Conservation (phyloP, 1,284 basidiomycete species). For the Moesziomyces globuligerus region DNA sequence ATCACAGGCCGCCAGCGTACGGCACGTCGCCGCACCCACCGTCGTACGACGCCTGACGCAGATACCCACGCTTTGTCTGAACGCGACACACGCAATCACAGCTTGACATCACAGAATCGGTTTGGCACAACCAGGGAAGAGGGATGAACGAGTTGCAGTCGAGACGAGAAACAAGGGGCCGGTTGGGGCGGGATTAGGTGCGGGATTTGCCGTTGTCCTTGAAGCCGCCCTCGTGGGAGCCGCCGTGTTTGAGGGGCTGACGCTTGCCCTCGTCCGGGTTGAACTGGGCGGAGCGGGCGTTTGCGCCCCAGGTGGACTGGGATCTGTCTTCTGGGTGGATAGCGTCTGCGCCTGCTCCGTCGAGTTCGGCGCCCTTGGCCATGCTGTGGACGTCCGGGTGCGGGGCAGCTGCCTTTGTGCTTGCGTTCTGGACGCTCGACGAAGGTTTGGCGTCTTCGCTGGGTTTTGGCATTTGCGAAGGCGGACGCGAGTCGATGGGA, state of each 20-base stretch:
- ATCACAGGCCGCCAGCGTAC: slow-evolving; percentile 36
- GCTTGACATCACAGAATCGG: too few relatives aligned
- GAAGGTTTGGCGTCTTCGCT: slow-evolving; percentile 13
- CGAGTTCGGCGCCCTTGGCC: slow-evolving; percentile 47
- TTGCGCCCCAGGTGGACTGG: slow-evolving; percentile 46
- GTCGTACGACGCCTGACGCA: slow-evolving; percentile 29
- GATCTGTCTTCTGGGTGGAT: slow-evolving; percentile 47
- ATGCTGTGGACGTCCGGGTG: slow-evolving; percentile 44
- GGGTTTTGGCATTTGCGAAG: slow-evolving; percentile 41
- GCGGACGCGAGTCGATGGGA: slow-evolving; percentile 40
- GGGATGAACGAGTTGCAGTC: too few relatives aligned
- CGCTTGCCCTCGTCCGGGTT: slow-evolving; percentile 49
- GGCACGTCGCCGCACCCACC: slow-evolving; percentile 43
- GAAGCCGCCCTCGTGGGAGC: slow-evolving; percentile 51
- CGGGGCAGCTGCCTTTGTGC: slow-evolving; percentile 26
- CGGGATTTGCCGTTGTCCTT: slow-evolving; percentile 33
- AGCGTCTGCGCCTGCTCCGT: slow-evolving; percentile 35
- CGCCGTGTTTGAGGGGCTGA: slow-evolving; percentile 49
- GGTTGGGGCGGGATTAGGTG: slow-evolving; percentile 7
- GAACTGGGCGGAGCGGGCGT: slow-evolving; percentile 46
- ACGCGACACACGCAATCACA: too few relatives aligned
- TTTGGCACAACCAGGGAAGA: too few relatives aligned
- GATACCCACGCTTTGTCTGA: slow-evolving; percentile 4
- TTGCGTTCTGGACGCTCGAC: slow-evolving; percentile 22
- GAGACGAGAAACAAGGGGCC: too few relatives aligned